phyloP scores from a whole-genome alignment of 371 early-diverging fungal genomes.

The Apophysomyces elegans region DNA sequence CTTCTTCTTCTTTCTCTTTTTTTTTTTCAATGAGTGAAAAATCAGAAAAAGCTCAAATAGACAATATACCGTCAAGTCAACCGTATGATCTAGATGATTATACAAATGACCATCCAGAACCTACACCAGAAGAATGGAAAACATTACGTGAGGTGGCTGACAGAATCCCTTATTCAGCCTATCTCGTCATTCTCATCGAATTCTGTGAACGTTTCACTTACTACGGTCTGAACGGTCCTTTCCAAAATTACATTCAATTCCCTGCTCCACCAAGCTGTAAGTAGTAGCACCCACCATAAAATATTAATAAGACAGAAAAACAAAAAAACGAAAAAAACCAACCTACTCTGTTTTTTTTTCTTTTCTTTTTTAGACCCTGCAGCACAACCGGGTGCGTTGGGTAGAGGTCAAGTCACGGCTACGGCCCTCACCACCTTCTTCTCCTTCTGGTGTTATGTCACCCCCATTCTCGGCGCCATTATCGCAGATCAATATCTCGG shows the following conservation, averaged over 20 bases:
- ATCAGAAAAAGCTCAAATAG: constrained; percentile 13
- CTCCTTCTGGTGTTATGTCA: constrained; percentile 80
- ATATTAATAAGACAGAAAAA: too few relatives aligned
- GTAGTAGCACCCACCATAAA: neutral
- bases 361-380: constrained; percentile 37
- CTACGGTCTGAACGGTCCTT: constrained; percentile 68
- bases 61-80: neutral
- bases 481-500: constrained; percentile 86
- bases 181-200: constrained; percentile 70
- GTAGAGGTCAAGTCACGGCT: constrained; percentile 52
- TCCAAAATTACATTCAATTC: constrained; percentile 68
- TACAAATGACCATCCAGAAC: constrained; percentile 33
- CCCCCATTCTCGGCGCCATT: constrained; percentile 81
- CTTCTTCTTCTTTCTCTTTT: neutral
- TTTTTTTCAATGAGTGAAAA: constrained; percentile 17
- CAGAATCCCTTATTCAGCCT: constrained; percentile 56
- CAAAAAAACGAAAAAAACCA: too few relatives aligned
- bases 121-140: constrained; percentile 55
- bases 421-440: constrained; percentile 81
- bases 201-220: constrained; percentile 82
- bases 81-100: constrained; percentile 13
- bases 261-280: constrained; percentile 47
- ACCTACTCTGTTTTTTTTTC: too few relatives aligned
- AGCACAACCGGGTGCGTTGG: constrained; percentile 50
- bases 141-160: constrained; percentile 56